Base-by-base conservation (phyloP, 768 basidiomycete species). In the Udeniomyces megalosporus region DNA sequence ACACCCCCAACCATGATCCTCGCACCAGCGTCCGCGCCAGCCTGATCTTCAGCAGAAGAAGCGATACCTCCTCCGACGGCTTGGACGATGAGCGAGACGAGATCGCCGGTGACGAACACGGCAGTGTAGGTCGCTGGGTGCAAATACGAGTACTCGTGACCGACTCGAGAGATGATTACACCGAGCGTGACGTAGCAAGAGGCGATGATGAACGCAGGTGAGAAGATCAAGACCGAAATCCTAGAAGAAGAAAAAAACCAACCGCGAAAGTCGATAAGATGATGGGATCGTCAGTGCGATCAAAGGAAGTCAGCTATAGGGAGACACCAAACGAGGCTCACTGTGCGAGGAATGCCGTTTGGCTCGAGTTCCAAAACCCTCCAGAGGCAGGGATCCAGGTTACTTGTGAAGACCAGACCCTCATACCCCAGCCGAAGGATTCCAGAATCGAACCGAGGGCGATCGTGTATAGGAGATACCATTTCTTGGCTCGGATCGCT, bases 31-130 rank as follows among this genome's bases (percentile, higher is more conserved):
- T 56, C 38, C 14, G 54, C 54, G 7, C 24, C 54, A 6, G 3
- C n/a, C 11, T 42, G 54, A 14, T 34, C 44, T 20, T 3, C 5
- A 17, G 54, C 62, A 1, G 70, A 69, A 4, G 79, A 74, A 0
- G 82, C 82, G 22, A 77, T 68, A 0, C 78, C 83, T 22, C 84
- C 84, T 35, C 84, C 84, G 20, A 77, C 71, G 28, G 78, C 83
- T 72, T 86, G 84, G 2, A 84, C 70, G 22, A 80, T 71, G 29
- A 85, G 76, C 11, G 83, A 79, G 38, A 82, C 69, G 24, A 83
- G 68, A 66, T 85, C 84, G 28, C 68, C 68, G 26, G 32, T 63
- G 54, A 72, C 66, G 63, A 75, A 74, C 15, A 72, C 20, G 46
- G 69, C 60, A 8, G 70, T 66, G 66, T 73, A 68, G 0, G 68